Evolutionary conservation across 2,329 filamentous ascomycete species (phyloP), one percentile per base, ranked within the genome.

Genomic region (Colletotrichum simmondsii): DNA sequence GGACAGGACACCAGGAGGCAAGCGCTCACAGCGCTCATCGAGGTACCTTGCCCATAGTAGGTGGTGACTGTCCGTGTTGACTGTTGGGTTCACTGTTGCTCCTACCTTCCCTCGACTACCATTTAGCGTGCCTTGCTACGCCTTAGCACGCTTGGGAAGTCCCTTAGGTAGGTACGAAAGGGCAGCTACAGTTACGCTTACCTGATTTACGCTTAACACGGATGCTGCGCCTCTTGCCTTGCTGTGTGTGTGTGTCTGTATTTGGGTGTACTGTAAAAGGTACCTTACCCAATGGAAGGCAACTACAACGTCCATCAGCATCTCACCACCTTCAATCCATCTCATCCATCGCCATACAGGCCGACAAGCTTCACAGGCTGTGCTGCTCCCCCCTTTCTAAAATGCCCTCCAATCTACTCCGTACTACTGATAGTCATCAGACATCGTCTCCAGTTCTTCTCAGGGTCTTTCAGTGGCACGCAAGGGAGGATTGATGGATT

Each of bases 391-490:
- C 4, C 26, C 46, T n/a, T 26, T 10, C n/a, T 16, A 7, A 24
- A 26, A n/a, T 49, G 24, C 35, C 26, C 60, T 49, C 24, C 24
- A 16, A 22, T 24, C 42, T 7, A n/a, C 32, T 35, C 32, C 11
- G 10, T 35, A 12, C 32, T 49, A 49, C 42, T 52, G 42, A 28
- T 19, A 49, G 24, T 35, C 26, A 28, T 19, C 61, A 37, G 46
- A 12, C 42, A 26, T 28, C 42, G 22, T 54, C 49, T 28, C 26
- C 52, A 37, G 62, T 65, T 56, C 62, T 42, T 46, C 35, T 65
- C 52, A 65, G 62, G 62, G 62, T 57, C 62, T 54, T 22, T 54
- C 52, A 54, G 42, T 49, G 61, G 61, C 52, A 65, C 24, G 62
- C 62, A n/a, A 54, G 49, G 52, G 62, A 42, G 32, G 19, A n/a